Conservation (phyloP, 345 rosid species). For the Stellera chamaejasme region DNA sequence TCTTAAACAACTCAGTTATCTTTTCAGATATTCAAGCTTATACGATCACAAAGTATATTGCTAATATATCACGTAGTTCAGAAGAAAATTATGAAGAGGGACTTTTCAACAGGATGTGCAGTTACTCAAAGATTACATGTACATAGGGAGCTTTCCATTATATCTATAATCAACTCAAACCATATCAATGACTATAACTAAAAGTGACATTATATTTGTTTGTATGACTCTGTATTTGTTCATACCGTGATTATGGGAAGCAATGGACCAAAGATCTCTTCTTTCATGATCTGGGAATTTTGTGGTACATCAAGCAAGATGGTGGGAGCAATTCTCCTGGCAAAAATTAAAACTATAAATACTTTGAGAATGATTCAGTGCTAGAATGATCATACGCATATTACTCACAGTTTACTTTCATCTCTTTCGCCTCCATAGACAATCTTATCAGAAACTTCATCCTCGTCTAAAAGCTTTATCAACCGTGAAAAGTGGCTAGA, state of each 20-base stretch:
- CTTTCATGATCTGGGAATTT: constrained; percentile 73
- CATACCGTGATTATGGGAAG: constrained; percentile 76
- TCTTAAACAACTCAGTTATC: neutral
- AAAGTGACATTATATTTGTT: too few relatives aligned
- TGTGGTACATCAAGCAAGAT: constrained; percentile 76
- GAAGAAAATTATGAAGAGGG: too few relatives aligned
- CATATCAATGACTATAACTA: too few relatives aligned
- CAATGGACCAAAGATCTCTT: constrained; percentile 95
- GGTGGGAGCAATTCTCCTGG: constrained; percentile 81
- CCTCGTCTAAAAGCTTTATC: constrained; percentile 73
- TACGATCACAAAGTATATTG: neutral
- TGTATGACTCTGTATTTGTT: neutral
- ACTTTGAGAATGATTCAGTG: neutral
- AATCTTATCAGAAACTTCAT: constrained; percentile 71
- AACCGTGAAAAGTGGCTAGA: constrained; percentile 71
- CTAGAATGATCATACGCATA: neutral
- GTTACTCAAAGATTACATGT: too few relatives aligned
- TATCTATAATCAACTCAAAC: neutral
- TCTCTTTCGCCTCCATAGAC: constrained; percentile 78
- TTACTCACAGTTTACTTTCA: constrained; percentile 54
- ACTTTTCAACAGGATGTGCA: too few relatives aligned
- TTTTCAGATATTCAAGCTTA: neutral
- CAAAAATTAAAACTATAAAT: constrained; percentile 7
- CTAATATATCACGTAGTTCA: neutral
- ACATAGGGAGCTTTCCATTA: too few relatives aligned